Evolutionary conservation across 2,329 filamentous ascomycete genomes (phyloP), one percentile per base, ranked within the genome.

Genomic region (Colletotrichum destructivum): DNA sequence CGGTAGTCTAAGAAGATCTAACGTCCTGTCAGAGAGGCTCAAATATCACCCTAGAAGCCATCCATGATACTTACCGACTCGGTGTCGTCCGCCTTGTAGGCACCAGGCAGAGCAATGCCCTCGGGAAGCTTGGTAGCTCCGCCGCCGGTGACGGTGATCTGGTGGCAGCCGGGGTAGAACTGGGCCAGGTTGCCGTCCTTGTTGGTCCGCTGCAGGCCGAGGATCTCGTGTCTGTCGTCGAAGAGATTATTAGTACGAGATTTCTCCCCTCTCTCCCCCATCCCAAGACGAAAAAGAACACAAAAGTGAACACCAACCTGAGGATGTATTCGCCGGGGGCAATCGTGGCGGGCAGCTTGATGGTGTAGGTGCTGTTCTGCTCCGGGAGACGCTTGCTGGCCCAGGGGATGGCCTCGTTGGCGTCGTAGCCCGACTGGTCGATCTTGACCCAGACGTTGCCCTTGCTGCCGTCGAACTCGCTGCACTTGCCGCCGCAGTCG

Each of bases 131-230:
- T 78, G 66, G 77, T 84, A 49, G 76, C 84, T 13, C 86, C 87
- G 21, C 82, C 79, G 15, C 87, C 86, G 0, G 84, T 85, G 31
- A 89, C 85, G 75, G 88, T 81, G 31, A 89, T 82, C 78, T 89
- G 88, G 77, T 89, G 87, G 79, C 88, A 89, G 13, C 86, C 86
- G 0, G 88, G 88, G 75, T 89, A 89, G 77, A 89, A 86, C 75
- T 89, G 88, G 1, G 85, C 87, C 11, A 75, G 26, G 21, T 73
- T 59, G n/a, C 88, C 88, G 2, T 86, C 86, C 74, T 88, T 87
- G 16, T 77, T 55, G n/a, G 81, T 82, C 3, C 85, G 74, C 78
- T 89, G 87, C 62, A 89, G 82, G 7, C 87, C 88, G 71, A 89
- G 85, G 75, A 88, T 84, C 77, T 90, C 88, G 75, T 89, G 88